A percentile compares a stretch with the other conserved stretches of the same genome.
Conservation (phyloP, 1,284 basidiomycete species). For the Ustilago xerochloae region DNA sequence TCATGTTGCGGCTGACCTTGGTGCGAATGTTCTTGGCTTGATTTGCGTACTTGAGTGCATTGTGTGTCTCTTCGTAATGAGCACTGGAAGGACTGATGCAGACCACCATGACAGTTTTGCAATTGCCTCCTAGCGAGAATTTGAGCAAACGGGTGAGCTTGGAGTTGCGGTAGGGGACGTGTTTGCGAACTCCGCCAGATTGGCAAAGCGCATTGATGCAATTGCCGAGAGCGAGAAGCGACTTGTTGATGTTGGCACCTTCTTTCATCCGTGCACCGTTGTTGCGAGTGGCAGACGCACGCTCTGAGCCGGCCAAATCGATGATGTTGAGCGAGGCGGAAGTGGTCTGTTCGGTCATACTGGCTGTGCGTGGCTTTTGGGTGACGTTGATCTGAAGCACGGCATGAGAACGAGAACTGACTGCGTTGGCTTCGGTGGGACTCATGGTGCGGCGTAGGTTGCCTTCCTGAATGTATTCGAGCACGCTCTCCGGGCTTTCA, state of each 20-base stretch:
- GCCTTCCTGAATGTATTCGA: constrained; percentile 66
- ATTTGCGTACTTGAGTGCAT: constrained; percentile 68
- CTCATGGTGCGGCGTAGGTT: constrained; percentile 65
- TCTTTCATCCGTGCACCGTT: constrained; percentile 68
- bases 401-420: constrained; percentile 65
- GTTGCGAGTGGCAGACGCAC: constrained; percentile 66
- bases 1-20: constrained; percentile 66
- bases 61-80: constrained; percentile 68
- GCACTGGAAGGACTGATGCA: constrained; percentile 66
- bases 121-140: constrained; percentile 68
- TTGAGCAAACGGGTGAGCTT: constrained; percentile 67
- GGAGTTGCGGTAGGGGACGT: constrained; percentile 66
- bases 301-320: constrained; percentile 66
- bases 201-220: constrained; percentile 68
- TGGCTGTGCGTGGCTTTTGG: constrained; percentile 63
- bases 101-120: constrained; percentile 68
- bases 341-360: constrained; percentile 60
- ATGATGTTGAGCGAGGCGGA: constrained; percentile 68
- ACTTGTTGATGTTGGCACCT: constrained; percentile 69
- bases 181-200: constrained; percentile 52
- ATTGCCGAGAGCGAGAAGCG: constrained; percentile 66
- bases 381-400: constrained; percentile 68
- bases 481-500: constrained; percentile 61
- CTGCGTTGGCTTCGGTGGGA: constrained; percentile 67
- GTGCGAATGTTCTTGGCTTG: constrained; percentile 68